Evolutionary conservation across 345 rosid genomes (phyloP).

Genomic region (Salix caprea): DNA sequence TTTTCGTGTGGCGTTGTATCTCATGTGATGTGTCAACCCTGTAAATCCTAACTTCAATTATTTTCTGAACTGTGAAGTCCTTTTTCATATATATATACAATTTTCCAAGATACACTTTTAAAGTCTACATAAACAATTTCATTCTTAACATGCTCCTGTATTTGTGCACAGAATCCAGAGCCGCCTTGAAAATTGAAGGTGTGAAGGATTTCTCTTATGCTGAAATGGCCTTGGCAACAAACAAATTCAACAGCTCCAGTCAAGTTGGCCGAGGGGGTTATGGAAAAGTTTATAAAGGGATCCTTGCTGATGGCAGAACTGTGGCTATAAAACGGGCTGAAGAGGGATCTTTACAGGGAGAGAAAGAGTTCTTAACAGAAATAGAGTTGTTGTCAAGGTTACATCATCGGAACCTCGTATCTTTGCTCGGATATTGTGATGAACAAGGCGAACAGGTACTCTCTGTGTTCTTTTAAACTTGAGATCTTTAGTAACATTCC

Average conservation of each 20-base stretch:
- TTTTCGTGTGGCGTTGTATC: not conserved
- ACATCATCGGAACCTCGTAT: slow-evolving; percentile 92
- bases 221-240: slow-evolving; percentile 66
- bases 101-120: not conserved
- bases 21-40: not conserved
- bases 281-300: slow-evolving; percentile 87
- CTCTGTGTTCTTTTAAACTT: not conserved
- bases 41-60: not conserved
- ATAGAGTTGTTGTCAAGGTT: slow-evolving; percentile 80
- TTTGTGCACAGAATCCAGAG: slow-evolving; percentile 45
- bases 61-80: not conserved
- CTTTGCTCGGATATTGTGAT: slow-evolving; percentile 83
- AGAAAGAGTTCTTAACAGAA: slow-evolving; percentile 87
- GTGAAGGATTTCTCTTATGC: slow-evolving; percentile 65
- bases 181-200: slow-evolving; percentile 66
- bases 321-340: slow-evolving; percentile 94
- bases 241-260: slow-evolving; percentile 50
- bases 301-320: slow-evolving; percentile 54
- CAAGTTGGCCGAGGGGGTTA: slow-evolving; percentile 98
- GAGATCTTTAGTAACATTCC: not conserved
- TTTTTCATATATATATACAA: too few species aligned
- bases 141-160: slow-evolving; percentile 14
- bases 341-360: slow-evolving; percentile 88
- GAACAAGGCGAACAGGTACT: slow-evolving; percentile 93
- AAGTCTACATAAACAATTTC: not conserved